phyloP scores from a whole-genome alignment of 805 yeast genomes.

The Millerozyma miso region DNA sequence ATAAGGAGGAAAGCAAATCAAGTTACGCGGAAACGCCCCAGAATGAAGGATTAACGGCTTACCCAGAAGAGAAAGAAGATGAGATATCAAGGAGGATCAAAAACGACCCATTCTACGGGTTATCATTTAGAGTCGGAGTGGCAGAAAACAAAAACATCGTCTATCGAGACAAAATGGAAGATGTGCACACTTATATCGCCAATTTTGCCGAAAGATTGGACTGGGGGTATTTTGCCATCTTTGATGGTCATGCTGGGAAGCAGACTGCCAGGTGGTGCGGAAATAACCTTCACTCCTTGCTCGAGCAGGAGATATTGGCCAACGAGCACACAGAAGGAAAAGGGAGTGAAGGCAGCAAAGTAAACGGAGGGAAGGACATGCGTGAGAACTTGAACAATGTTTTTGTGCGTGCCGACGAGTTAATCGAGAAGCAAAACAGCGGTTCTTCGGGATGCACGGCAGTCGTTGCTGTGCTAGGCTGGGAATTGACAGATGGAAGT shows the following conservation, averaged over 20 bases:
- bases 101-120: constrained; percentile 48
- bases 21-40: not conserved
- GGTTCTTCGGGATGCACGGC: constrained; percentile 93
- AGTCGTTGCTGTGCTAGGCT: constrained; percentile 83
- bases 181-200: constrained; percentile 88
- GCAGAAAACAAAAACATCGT: constrained; percentile 83
- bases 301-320: constrained; percentile 51
- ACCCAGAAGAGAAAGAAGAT: not conserved
- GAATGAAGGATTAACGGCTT: not conserved
- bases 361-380: constrained; percentile 38
- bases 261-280: constrained; percentile 96
- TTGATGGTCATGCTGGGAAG: constrained; percentile 97
- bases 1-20: not conserved
- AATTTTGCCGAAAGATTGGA: constrained; percentile 88
- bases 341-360: constrained; percentile 1
- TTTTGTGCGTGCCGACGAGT: constrained; percentile 70
- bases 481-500: constrained; percentile 51
- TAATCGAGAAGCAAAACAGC: constrained; percentile 54
- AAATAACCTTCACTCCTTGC: constrained; percentile 66
- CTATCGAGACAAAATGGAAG: constrained; percentile 90
- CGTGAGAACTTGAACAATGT: constrained; percentile 63
- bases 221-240: constrained; percentile 93
- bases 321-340: constrained; percentile 9
- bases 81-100: not conserved
- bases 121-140: constrained; percentile 82